Evolutionary conservation across 257 asterid species (phyloP).

Genomic region (Capsicum baccatum): DNA sequence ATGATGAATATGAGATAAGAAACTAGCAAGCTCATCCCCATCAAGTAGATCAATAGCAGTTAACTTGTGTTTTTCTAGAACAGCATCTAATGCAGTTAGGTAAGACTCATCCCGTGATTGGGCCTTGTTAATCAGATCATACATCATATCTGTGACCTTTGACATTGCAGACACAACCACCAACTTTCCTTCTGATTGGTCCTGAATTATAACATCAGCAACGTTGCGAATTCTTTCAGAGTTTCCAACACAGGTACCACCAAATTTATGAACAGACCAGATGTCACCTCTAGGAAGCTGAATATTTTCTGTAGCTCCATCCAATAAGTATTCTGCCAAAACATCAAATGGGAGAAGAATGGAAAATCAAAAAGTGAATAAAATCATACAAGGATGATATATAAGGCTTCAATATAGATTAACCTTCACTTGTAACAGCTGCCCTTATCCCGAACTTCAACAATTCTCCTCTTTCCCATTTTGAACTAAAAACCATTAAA

Average conservation of each 20-base stretch:
- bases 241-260: slow-evolving; percentile 95
- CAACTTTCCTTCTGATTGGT: slow-evolving; percentile 77
- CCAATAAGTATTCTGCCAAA: slow-evolving; percentile 52
- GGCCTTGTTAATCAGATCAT: slow-evolving; percentile 83
- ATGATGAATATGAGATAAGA: slow-evolving; percentile 66
- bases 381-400: slow-evolving; percentile 19
- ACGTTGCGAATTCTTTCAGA: slow-evolving; percentile 86
- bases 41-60: slow-evolving; percentile 81
- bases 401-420: neutral
- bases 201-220: slow-evolving; percentile 74
- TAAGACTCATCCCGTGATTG: slow-evolving; percentile 80
- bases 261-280: slow-evolving; percentile 97
- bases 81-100: slow-evolving; percentile 65
- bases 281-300: slow-evolving; percentile 78
- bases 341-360: slow-evolving; percentile 13
- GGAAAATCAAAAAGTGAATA: neutral
- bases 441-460: slow-evolving; percentile 44
- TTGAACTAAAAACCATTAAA: slow-evolving; percentile 38
- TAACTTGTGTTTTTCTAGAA: slow-evolving; percentile 78
- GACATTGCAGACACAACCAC: slow-evolving; percentile 98
- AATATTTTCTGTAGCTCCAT: slow-evolving; percentile 56
- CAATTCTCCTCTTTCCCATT: slow-evolving; percentile 47
- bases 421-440: slow-evolving; percentile 74
- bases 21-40: slow-evolving; percentile 75
- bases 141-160: slow-evolving; percentile 98